A percentile compares a stretch with the other conserved stretches of the same genome.
phyloP scores from a whole-genome alignment of 2,329 filamentous ascomycete genomes.

The Pseudogymnoascus sp. region DNA sequence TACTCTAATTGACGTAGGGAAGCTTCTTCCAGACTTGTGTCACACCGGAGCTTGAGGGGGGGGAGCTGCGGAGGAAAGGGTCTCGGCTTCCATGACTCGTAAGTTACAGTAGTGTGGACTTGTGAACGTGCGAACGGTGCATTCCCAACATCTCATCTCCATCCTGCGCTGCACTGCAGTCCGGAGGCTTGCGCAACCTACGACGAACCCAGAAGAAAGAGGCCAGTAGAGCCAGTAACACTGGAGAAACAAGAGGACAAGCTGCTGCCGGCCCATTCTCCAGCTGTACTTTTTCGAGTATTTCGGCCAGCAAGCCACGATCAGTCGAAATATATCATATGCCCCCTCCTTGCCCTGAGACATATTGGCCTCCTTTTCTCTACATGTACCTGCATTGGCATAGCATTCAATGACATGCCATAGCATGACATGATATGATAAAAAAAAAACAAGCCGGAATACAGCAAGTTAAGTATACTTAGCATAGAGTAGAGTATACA shows the following conservation, averaged over 20 bases:
- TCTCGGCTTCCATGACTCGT: constrained; percentile 5
- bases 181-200: not conserved
- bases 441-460: not conserved
- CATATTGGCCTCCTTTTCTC: constrained; percentile 1
- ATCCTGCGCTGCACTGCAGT: not conserved
- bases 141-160: not conserved
- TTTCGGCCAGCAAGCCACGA: not conserved
- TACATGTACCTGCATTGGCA: not conserved
- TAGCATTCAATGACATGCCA: not conserved
- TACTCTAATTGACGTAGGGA: constrained; percentile 6
- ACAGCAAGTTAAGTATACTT: not conserved
- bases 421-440: constrained; percentile 3
- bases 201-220: not conserved
- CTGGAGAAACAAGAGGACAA: not conserved
- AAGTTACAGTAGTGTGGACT: not conserved
- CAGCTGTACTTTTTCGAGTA: not conserved
- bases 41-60: not conserved
- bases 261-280: not conserved
- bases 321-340: not conserved
- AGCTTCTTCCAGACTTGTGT: constrained; percentile 5
- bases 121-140: not conserved
- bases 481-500: not conserved
- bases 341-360: not conserved
- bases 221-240: not conserved
- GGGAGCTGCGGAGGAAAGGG: constrained; percentile 1